Conservation (phyloP, 495 filamentous ascomycete genomes). For the Aspergillus wentii region DNA sequence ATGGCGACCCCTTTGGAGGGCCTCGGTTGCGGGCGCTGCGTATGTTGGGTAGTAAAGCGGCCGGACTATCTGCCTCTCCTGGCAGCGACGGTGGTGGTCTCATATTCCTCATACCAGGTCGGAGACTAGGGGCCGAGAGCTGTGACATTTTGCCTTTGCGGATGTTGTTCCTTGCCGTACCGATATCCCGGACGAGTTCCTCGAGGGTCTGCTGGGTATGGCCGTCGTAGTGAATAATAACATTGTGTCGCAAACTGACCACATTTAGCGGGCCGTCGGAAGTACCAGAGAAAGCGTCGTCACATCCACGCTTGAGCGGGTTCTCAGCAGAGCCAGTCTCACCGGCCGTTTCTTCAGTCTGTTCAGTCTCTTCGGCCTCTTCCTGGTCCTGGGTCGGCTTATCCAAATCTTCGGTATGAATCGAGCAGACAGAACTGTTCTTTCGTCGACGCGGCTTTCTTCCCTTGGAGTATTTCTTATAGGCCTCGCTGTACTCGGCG, state of each 20-base stretch:
- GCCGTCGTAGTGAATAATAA: conserved; percentile 86
- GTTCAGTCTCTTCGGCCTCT: conserved; percentile 10
- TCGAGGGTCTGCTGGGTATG: conserved; percentile 79
- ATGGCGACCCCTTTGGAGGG: conserved; percentile 32
- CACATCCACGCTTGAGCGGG: conserved; percentile 23
- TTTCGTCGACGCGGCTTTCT: conserved; percentile 26
- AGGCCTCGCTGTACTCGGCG: conserved; percentile 53
- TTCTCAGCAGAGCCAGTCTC: conserved; percentile 9
- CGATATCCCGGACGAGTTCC: conserved; percentile 72
- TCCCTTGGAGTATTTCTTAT: conserved; percentile 21
- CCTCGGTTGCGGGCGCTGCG: conserved; percentile 26
- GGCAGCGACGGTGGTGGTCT: conserved; percentile 5
- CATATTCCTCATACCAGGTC: conserved; percentile 14
- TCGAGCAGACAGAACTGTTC: conserved; percentile 46
- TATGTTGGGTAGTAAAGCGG: conserved; percentile 17
- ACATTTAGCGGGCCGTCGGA: conserved; percentile 33
- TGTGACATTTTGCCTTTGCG: conserved; percentile 63
- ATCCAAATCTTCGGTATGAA: conserved; percentile 32
- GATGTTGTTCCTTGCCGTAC: conserved; percentile 73
- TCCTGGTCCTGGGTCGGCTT: conserved; percentile 15
- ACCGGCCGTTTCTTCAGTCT: conserved; percentile 3
- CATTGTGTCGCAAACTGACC: conserved; percentile 70
- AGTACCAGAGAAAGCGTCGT: conserved; percentile 26
- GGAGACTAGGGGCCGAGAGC: conserved; percentile 14
- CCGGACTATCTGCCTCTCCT: conserved; percentile 2